Conservation (phyloP, 2,329 filamentous ascomycete species). For the Aspergillus chevalieri region DNA sequence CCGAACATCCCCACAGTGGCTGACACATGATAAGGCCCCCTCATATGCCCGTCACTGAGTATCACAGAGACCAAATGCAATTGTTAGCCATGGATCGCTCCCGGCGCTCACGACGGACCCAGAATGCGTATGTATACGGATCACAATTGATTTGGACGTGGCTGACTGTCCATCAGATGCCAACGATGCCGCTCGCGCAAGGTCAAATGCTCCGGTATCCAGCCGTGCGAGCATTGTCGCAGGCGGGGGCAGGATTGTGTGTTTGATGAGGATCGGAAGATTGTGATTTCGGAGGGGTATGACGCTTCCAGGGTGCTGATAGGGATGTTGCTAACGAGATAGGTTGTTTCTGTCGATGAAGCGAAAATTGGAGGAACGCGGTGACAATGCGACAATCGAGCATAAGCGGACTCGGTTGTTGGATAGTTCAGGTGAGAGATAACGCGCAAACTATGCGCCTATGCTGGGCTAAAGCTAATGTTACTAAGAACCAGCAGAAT, state of each 20-base stretch:
- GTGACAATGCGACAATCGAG: conserved; percentile 3
- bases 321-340: neutral
- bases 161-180: conserved; percentile 19
- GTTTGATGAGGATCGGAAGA: conserved; percentile 39
- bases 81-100: conserved; percentile 6
- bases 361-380: conserved; percentile 16
- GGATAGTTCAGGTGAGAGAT: neutral
- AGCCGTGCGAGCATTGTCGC: conserved; percentile 33
- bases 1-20: neutral
- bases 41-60: neutral
- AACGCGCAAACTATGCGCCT: neutral
- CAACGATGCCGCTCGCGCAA: conserved; percentile 34
- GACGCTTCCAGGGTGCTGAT: conserved; percentile 3
- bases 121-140: conserved; percentile 13
- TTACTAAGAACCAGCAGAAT: neutral
- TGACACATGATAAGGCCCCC: neutral
- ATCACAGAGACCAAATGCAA: neutral
- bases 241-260: conserved; percentile 31
- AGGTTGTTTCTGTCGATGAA: conserved; percentile 14
- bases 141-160: neutral
- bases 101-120: conserved; percentile 12
- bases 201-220: conserved; percentile 32
- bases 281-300: conserved; percentile 40
- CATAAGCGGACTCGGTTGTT: neutral
- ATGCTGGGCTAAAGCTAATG: neutral